Base-by-base conservation (phyloP, 306 rosid species). In the Rosa multiflora region DNA sequence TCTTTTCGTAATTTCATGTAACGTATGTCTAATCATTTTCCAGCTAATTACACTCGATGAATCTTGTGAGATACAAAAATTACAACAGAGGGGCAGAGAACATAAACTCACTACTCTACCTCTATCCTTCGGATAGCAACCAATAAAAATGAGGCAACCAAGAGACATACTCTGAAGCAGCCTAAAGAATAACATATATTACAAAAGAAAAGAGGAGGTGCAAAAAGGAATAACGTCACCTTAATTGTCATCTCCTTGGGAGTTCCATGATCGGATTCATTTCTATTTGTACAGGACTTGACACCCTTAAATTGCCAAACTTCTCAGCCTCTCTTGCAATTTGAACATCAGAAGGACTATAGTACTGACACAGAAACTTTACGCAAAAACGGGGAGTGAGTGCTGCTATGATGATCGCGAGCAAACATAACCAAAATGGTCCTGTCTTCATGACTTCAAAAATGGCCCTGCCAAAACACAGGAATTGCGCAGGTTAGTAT, bases 261-360 rank as follows among this genome's bases (percentile, higher is more conserved):
- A 13, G 82, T 77, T 81, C 76, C 47, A 84, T 63, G 78, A 92
- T 79, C 8, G 91, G 86, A 76, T 83, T 85, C 97, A 91, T 92
- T 88, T 94, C 99, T 80, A 90, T 83, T 68, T 92, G 91, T 81
- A 80, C 91, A 78, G 68, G 82, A 83, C 82, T 91, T 63, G 75
- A 55, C 44, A 69, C 74, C 68, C 91, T 85, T 42, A 72, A 80
- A 79, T 82, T 76, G 53, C 74, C 87, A 39, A 80, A 15, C 76
- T 81, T 92, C 82, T 92, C 99, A 37, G 83, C 87, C 88, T 91
- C 97, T 79, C 95, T 88, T 47, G 95, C 92, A 58, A 94, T 92
- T 67, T 88, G 99, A 79, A 94, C 88, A 76, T 94, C 97, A 62
- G 78, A 76, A 4, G 97, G 97, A 47, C 78, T 70, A 67, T 85